Evolutionary conservation across 257 asterid genomes (phyloP).

Genomic region (Knoxia roxburghii): DNA sequence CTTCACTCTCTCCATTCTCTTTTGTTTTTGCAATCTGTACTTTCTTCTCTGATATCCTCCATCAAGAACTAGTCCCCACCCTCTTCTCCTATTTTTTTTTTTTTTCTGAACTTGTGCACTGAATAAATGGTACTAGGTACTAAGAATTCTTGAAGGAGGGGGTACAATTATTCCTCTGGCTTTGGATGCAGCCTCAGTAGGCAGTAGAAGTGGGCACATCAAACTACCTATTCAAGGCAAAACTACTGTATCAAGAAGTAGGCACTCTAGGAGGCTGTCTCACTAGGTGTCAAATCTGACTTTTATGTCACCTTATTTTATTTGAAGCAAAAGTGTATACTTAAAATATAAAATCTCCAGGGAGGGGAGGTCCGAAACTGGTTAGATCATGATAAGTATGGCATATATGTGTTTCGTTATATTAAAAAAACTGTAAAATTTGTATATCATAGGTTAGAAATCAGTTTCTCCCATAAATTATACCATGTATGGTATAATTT

Average conservation of each 20-base stretch:
- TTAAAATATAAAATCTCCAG: not conserved
- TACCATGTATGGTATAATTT: no score
- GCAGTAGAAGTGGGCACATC: slow-evolving; percentile 59
- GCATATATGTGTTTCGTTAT: no score
- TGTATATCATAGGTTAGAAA: not conserved
- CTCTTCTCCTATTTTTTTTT: not conserved
- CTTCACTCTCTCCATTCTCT: not conserved
- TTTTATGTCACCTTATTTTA: not conserved
- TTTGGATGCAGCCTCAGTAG: slow-evolving; percentile 40
- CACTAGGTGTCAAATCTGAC: slow-evolving; percentile 19
- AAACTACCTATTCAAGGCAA: slow-evolving; percentile 32
- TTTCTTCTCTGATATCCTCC: not conserved
- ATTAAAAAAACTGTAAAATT: not conserved
- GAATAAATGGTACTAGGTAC: slow-evolving; percentile 35
- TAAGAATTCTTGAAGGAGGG: slow-evolving; percentile 66
- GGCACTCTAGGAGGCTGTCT: slow-evolving; percentile 49
- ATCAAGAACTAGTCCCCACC: not conserved
- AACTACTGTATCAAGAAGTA: slow-evolving; percentile 25
- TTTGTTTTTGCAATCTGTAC: not conserved
- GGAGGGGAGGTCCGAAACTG: no score
- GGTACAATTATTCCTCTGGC: slow-evolving; percentile 28
- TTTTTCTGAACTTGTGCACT: not conserved
- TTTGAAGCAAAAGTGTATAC: not conserved
- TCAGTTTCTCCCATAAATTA: no score
- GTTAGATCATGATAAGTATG: no score